A percentile compares a stretch with the other conserved stretches of the same genome.
phyloP scores from a whole-genome alignment of 495 filamentous ascomycete genomes.

The Hypomontagnella submonticulosa region DNA sequence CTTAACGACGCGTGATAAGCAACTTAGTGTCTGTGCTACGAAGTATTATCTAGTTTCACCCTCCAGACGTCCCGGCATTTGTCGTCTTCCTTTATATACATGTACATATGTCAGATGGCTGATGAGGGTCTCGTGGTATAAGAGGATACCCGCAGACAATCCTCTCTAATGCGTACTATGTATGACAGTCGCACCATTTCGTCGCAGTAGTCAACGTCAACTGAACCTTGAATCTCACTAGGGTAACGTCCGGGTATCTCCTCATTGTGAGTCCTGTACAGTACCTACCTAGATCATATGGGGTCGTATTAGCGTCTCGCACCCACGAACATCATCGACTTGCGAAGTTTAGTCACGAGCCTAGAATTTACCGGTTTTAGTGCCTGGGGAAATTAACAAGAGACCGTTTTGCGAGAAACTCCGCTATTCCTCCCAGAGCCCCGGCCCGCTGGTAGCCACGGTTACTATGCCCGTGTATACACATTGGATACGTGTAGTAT shows the following conservation, averaged over 20 bases:
- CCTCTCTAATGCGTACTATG: constrained; percentile 6
- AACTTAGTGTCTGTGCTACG: no score
- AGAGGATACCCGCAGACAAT: constrained; percentile 10
- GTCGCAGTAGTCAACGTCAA: constrained; percentile 22
- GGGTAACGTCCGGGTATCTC: constrained; percentile 35
- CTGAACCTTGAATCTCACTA: constrained; percentile 26
- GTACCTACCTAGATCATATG: constrained; percentile 24
- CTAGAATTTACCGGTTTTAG: constrained; percentile 13
- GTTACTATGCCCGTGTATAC: constrained; percentile 13
- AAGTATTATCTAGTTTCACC: constrained; percentile 15
- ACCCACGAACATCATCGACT: constrained; percentile 13
- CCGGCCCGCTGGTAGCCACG: constrained; percentile 22
- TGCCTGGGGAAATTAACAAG: constrained; percentile 16
- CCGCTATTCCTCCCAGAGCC: constrained; percentile 22
- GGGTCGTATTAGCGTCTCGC: constrained; percentile 31
- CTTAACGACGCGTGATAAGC: constrained; percentile 11
- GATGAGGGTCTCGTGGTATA: constrained; percentile 23
- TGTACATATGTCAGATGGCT: constrained; percentile 18
- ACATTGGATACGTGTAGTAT: not conserved
- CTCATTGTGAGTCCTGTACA: constrained; percentile 14
- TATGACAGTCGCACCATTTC: constrained; percentile 16
- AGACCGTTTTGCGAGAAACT: constrained; percentile 13
- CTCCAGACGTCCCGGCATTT: constrained; percentile 14
- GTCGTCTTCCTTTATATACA: constrained; percentile 15
- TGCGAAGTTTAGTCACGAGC: constrained; percentile 28